Base-by-base conservation (phyloP, 2,329 filamentous ascomycete genomes). In the Fusarium buxicola region DNA sequence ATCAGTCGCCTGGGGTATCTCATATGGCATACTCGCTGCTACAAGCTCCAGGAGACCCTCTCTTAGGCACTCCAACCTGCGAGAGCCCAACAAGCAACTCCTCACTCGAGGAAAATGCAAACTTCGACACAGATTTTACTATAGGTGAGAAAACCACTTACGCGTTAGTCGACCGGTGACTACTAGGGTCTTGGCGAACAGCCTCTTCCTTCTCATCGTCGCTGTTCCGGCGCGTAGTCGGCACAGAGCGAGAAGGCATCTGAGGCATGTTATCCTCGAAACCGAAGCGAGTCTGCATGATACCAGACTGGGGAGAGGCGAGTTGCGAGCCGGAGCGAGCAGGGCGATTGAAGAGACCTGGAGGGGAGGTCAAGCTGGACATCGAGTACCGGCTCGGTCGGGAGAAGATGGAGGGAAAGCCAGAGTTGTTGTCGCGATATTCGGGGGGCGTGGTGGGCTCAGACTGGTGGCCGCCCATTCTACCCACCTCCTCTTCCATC, bases 381-480 rank as follows among this genome's bases (percentile, higher is more conserved):
- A 91, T 91, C 50, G 94, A 96, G 80, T 96, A 94, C 61, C 94
- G 87, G 74, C 94, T 94, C 38, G 92, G 91, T 36, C 92, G 88
- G 52, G 92, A 92, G 73, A 95, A 91, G 66, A 91, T 88, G 71
- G 88, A 88, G 53, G 91, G 88, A 71, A 96, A 94, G 38, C 89
- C 89, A 60, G 86, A 82, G 55, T 80, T 87, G 55, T 80, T 87
- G 65, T 96, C 92, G 69, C 89, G 89, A 76, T 95, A 94, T 76
- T 98, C 95, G 28, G 95, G 95, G 18, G 95, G 95, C 18, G 95
- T 99, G 2, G 95, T 97, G 13, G 95, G 95, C 78, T 98, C 94
- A 69, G 92, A 97, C 74, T 96, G 92, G 71, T 94, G 91, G 50
- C 91, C 91, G 59, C 87, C 82, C 60, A 83, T 78, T 70, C 83